Percentiles rank a stretch among this genome's conserved stretches.
Evolutionary conservation across 371 early-diverging fungal species (phyloP).

Genomic region (Mortierella sp.): DNA sequence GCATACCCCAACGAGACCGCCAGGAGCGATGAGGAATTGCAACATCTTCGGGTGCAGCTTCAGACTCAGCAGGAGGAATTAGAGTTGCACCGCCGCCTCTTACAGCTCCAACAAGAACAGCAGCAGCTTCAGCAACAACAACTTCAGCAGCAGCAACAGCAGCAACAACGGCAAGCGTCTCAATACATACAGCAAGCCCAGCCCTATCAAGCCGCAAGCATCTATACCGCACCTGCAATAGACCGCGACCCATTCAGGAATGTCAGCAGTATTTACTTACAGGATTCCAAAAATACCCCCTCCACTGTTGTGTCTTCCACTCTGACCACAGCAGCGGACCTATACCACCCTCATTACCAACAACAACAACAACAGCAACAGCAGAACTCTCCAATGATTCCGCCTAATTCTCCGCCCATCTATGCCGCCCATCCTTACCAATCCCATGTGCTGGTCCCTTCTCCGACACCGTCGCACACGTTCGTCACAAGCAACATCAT

Average conservation of each 20-base stretch:
- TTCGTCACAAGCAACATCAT: neutral
- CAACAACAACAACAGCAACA: neutral
- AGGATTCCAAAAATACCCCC: neutral
- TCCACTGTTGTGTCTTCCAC: neutral
- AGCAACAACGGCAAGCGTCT: neutral
- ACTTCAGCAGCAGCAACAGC: neutral
- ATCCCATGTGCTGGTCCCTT: neutral
- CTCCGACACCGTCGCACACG: neutral
- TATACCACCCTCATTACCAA: neutral
- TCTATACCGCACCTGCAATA: slow-evolving; percentile 3
- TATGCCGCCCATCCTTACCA: slow-evolving; percentile 11
- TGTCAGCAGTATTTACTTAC: neutral
- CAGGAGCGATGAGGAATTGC: slow-evolving; percentile 14
- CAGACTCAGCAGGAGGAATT: slow-evolving; percentile 19
- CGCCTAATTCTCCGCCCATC: neutral
- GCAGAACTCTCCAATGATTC: neutral
- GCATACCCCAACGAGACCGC: neutral
- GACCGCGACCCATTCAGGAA: neutral
- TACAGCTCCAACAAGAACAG: slow-evolving; percentile 21
- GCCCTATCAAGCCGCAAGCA: neutral
- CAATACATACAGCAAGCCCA: neutral
- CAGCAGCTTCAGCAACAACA: slow-evolving; percentile 14
- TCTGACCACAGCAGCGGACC: neutral
- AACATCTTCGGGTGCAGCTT: slow-evolving; percentile 8
- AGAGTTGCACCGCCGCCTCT: slow-evolving; percentile 16